Base-by-base conservation (phyloP, 352 stramenopile genomes). In the Pythium brassicae region DNA sequence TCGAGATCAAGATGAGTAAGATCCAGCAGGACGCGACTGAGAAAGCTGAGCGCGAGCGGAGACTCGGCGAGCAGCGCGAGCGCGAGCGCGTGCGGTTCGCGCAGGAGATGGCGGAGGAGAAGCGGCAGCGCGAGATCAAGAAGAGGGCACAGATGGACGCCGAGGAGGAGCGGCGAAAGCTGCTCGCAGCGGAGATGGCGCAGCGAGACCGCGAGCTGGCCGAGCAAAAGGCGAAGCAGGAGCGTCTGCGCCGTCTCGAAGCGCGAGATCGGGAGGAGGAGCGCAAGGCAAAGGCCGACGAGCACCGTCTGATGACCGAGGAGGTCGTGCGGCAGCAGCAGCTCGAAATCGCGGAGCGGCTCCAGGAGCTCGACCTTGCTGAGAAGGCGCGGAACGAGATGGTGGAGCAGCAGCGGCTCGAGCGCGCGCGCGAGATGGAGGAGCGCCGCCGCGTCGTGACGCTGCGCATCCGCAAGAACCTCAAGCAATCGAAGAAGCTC, bases 1-100 rank as follows among this genome's bases (percentile, higher is more conserved):
- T 94, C 52, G 88, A 97, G 63, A 87, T 95, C 55, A 95, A 96
- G 58, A 91, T 94, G 84, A 90, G 75, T 62, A 74, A 78, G 45
- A 68, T 94, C 19, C 85, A 96, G 52, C 72, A 93, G 53, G 77
- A 89, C 53, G 83, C 80, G 2, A 68, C 68, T 22, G 74, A 80
- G 14, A 92, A 87, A 32, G 60, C 86, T 48, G 71, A 94, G 57
- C 75, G 80, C 4, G 80, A 93, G 56, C 71, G 72, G 15, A 68
- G 78, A 3, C 60, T 88, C 22, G 66, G 87, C 17, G 82, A 94
- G 37, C 75, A 90, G 8, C 77, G 74, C 20, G 80, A 89, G 56
- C 77, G 80, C 19, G 83, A 88, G 1, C 74, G 80, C 8, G 50
- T 82, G 53, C 79, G 79, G 14, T 72, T 74, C 48, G 78, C 78